Evolutionary conservation across 176 grass and related monocot genomes (phyloP), one percentile per base, ranked within the genome.

Genomic region (Rhynchospora tenuis): DNA sequence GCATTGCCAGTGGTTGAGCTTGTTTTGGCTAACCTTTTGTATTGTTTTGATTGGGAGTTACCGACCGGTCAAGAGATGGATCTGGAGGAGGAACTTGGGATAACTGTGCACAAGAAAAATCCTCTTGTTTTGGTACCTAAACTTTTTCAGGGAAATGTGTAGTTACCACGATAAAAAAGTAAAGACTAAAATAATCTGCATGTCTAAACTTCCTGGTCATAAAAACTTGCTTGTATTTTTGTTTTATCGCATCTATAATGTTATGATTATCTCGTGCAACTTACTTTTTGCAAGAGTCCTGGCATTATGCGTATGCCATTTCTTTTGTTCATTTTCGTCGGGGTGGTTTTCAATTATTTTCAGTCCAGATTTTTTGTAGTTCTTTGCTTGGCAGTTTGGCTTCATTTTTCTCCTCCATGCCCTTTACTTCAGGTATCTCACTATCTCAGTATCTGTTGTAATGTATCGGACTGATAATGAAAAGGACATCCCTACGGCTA

Each of bases 21-120:
- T 24, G 64, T 84, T 7, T 72, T 97, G 16, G 91, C 94, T 20
- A 97, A 97, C 46, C 16, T 97, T 50, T 78, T 97, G 22, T 79
- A 86, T 22, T 76, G 73, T 51, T 97, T 97, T 8, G 88, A 93
- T 69, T 93, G 94, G 91, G 66, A 78, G 11, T 31, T 87, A 38
- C 89, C 91, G 23, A 1, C 10, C 1, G 88, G 60, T 45, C 27
- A 89, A 20, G 83, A 82, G 12, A 15, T 85, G 51, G 94, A 93
- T 57, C 5, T 91, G 6, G 91, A 88, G 22, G 89, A 88, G 88
- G 78, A 43, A 15, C 50, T 45, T 0, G 93, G 93, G 58, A 0
- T 93, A 8, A 76, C 51, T 2, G 83, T 93, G 70, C 66, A 66
- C 82, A 84, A 78, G 86, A 97, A 97, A 50, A 90, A 81, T 10